These are phyloP conservation scores for Vitis amurensis DNA, from an alignment of 164 flowering plant species.

Conservation along the genomic window DNA sequence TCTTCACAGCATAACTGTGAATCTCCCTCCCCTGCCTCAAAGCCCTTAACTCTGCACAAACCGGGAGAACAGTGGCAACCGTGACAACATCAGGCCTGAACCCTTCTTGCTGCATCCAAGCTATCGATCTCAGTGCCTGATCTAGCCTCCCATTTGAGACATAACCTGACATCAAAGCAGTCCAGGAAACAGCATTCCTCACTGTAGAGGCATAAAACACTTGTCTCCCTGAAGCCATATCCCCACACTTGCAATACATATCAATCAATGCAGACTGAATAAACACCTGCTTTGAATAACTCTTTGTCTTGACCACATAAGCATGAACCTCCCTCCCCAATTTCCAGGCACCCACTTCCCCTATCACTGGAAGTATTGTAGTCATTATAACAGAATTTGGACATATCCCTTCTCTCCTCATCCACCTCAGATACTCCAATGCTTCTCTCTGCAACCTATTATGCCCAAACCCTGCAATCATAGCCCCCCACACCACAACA, in stretches of 20 bases:
- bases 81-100: conserved; percentile 87
- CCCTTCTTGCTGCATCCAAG: conserved; percentile 97
- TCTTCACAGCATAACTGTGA: conserved; percentile 68
- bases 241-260: conserved; percentile 89
- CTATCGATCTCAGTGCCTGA: conserved; percentile 74
- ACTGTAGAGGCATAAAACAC: conserved; percentile 60
- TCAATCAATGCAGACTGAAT: conserved; percentile 75
- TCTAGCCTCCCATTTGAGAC: conserved; percentile 66
- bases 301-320: conserved; percentile 56
- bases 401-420: conserved; percentile 55
- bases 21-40: conserved; percentile 71
- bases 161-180: conserved; percentile 85
- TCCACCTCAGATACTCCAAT: conserved; percentile 53
- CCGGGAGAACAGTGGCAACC: conserved; percentile 78
- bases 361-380: conserved; percentile 65
- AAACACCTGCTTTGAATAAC: conserved; percentile 47
- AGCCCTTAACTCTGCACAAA: conserved; percentile 66
- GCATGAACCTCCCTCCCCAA: conserved; percentile 80
- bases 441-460: conserved; percentile 66
- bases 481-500: conserved; percentile 82
- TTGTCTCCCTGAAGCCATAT: conserved; percentile 61
- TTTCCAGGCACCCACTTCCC: conserved; percentile 45
- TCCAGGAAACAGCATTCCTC: conserved; percentile 84
- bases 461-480: conserved; percentile 84
- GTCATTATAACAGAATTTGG: conserved; percentile 75